Conservation (phyloP, 2,329 filamentous ascomycete species). For the Fusarium brevicatenulatum region DNA sequence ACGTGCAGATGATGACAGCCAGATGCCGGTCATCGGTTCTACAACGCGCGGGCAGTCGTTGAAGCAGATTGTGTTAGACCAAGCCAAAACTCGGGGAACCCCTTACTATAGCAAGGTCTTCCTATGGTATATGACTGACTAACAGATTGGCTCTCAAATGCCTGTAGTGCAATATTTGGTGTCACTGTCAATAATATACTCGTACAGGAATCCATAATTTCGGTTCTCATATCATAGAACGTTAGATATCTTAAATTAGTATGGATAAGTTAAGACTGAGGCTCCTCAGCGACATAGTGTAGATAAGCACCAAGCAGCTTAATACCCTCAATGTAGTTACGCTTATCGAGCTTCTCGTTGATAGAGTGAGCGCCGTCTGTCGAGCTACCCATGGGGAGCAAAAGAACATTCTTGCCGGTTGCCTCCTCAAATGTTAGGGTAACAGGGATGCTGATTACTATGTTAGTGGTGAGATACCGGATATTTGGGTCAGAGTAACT, state of each 20-base stretch:
- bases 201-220: not conserved
- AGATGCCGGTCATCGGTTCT: not conserved
- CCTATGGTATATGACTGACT: too few relatives aligned
- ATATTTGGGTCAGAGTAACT: constrained; percentile 43
- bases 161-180: not conserved
- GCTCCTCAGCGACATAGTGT: constrained; percentile 95
- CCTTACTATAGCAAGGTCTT: too few relatives aligned
- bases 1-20: not conserved
- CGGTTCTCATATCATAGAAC: constrained; percentile 21
- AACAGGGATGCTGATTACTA: constrained; percentile 80
- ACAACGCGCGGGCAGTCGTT: not conserved
- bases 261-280: constrained; percentile 54
- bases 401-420: constrained; percentile 95
- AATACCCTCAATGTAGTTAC: constrained; percentile 97
- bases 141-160: not conserved
- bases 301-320: constrained; percentile 95
- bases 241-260: constrained; percentile 11
- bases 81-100: too few relatives aligned
- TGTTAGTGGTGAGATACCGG: constrained; percentile 25
- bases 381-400: constrained; percentile 96
- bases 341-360: constrained; percentile 97
- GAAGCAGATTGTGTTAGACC: not conserved
- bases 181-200: not conserved
- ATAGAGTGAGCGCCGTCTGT: constrained; percentile 97
- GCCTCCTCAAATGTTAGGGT: constrained; percentile 98